Conservation (phyloP, 352 stramenopile genomes). For the Pythium diclinum region DNA sequence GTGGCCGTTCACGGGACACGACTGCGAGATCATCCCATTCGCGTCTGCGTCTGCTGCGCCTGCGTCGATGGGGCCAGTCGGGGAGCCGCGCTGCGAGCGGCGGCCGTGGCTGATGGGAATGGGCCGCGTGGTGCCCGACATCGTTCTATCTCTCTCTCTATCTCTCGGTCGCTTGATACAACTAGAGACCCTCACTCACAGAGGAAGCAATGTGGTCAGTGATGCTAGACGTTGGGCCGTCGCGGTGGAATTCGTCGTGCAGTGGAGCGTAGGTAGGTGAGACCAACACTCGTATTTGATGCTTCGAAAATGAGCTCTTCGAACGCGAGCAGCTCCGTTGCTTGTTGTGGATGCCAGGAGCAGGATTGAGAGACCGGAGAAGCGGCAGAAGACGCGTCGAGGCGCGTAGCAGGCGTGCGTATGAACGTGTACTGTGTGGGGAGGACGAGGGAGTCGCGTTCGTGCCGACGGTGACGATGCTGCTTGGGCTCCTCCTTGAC, state of each 20-base stretch:
- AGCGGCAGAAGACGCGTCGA: background rate
- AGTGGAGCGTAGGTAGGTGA: background rate
- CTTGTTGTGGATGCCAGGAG: background rate
- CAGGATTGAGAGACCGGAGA: background rate
- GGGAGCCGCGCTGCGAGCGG: constrained; percentile 46
- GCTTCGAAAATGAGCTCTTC: background rate
- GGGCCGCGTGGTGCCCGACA: constrained; percentile 43
- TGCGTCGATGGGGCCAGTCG: constrained; percentile 20
- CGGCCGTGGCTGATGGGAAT: constrained; percentile 48
- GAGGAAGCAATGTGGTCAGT: background rate
- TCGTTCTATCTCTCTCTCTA: constrained; percentile 6
- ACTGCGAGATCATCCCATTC: constrained; percentile 49
- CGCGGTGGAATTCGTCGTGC: background rate
- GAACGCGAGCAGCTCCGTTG: background rate
- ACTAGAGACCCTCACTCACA: background rate
- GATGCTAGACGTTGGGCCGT: background rate
- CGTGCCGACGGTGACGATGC: background rate
- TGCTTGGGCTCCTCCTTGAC: background rate
- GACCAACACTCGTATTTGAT: constrained; percentile 1
- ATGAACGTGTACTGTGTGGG: no score
- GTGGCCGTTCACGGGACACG: constrained; percentile 50
- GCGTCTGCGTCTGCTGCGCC: constrained; percentile 3
- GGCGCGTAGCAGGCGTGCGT: background rate
- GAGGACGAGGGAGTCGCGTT: background rate
- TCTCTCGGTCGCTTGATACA: background rate